phyloP scores from a whole-genome alignment of 257 asterid species.

The Datura wrightii region DNA sequence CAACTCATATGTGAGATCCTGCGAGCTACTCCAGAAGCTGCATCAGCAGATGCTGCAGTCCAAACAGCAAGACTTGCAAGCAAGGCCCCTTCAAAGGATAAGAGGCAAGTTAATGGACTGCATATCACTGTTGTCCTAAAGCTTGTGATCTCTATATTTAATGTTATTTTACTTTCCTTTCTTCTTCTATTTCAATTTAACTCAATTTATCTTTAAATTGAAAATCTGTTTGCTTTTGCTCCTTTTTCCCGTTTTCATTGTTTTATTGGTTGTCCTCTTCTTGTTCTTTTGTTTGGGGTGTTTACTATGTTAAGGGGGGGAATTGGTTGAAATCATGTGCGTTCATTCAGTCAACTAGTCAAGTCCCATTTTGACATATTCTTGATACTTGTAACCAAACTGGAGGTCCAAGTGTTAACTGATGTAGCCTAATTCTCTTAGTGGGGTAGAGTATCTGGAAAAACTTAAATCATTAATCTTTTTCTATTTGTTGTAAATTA shows the following conservation, averaged over 20 bases:
- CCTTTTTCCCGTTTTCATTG: not conserved
- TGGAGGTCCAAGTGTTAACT: not conserved
- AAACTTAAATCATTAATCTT: not conserved
- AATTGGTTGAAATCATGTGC: not conserved
- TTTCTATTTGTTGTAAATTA: not conserved
- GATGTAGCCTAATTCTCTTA: conserved; percentile 8
- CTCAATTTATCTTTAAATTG: not conserved
- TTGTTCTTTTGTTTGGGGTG: conserved; percentile 1
- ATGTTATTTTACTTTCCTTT: not conserved
- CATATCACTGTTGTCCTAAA: conserved; percentile 29
- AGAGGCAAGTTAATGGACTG: conserved; percentile 68
- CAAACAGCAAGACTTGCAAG: conserved; percentile 96
- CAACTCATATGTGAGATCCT: conserved; percentile 98
- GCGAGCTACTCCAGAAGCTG: conserved; percentile 99
- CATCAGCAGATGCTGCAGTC: conserved; percentile 98
- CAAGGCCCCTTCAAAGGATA: conserved; percentile 89
- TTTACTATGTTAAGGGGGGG: not conserved
- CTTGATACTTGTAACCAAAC: not conserved
- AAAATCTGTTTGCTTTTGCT: conserved; percentile 5
- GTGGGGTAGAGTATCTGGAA: conserved; percentile 19
- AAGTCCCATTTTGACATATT: not conserved
- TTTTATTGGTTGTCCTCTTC: conserved; percentile 13
- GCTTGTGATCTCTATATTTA: conserved; percentile 31
- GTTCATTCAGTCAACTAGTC: not conserved
- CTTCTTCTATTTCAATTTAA: not conserved